Percentiles rank a stretch among this genome's conserved stretches.
These are phyloP conservation scores for Fraxinus velutina DNA, from an alignment of 305 asterid genomes.

Conservation along the genomic window DNA sequence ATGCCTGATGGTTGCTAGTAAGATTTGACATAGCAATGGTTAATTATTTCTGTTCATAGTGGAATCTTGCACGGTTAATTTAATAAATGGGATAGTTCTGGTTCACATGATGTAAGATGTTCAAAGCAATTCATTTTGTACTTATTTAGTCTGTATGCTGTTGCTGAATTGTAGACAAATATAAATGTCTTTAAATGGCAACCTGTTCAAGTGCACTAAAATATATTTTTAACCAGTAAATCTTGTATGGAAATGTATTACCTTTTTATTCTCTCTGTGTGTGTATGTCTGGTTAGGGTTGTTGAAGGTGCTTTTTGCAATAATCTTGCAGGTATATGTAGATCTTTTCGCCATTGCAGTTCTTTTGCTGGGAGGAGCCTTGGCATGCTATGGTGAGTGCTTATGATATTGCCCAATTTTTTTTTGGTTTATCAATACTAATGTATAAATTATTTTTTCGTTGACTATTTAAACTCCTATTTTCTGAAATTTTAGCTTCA, in stretches of 20 bases:
- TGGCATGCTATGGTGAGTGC: conserved; percentile 83
- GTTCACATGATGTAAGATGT: neutral
- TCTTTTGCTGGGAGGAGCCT: conserved; percentile 75
- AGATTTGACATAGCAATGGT: neutral
- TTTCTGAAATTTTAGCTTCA: neutral
- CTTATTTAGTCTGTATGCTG: neutral
- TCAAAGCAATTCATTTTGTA: neutral
- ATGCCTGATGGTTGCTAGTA: neutral
- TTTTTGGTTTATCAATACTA: neutral
- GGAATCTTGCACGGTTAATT: neutral
- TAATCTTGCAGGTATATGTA: conserved; percentile 63
- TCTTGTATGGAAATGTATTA: neutral
- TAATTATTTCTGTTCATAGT: neutral
- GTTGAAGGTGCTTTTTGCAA: neutral
- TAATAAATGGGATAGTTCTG: neutral
- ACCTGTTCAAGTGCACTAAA: neutral
- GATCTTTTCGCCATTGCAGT: conserved; percentile 66
- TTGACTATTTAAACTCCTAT: neutral
- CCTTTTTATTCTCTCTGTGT: neutral
- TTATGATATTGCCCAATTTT: conserved; percentile 1
- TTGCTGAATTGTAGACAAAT: neutral
- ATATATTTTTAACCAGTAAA: neutral
- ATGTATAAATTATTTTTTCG: neutral
- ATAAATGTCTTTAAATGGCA: neutral
- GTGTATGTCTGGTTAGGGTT: neutral